Base-by-base conservation (phyloP, 2,329 filamentous ascomycete genomes). In the Xylaria arbuscula region DNA sequence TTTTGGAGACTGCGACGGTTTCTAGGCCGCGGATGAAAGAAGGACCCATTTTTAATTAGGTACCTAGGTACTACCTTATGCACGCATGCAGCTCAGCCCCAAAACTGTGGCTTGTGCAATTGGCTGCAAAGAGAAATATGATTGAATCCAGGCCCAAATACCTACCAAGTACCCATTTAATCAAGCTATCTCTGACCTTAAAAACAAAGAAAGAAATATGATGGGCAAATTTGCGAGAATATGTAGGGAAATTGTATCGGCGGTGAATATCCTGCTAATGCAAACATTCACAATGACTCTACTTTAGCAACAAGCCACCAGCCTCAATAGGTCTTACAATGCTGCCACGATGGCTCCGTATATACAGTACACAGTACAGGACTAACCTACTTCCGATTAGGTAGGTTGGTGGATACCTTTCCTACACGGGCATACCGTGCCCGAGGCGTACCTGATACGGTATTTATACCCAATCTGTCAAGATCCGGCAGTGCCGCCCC, bases 1-100 rank as follows among this genome's bases (percentile, higher is more conserved):
- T 36, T 63, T 70, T 47, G 48, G 55, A 59, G 57, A 45, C 9
- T 57, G 68, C 61, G 47, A 69, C 59, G 62, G 68, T 58, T 67
- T 64, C 64, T 32, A 64, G 61, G 67, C 64, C 67, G 64, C 67
- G 45, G 45, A 51, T 55, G 55, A 36, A 62, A 51, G 6, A 28
- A 2, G 32, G 56, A 62, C 28, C 62, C 62, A 66, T 57, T 19
- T 6, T 48, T 11, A 48, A 24, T 11, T 48, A 48, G 10, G 3
- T 4, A 19, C 42, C 42, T 22, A 40, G 36, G 13, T 40, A 40
- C 9, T 5, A 6, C 5, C 6, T 10, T 36, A 36, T 36, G 34
- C 10, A 36, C 34, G 34, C 40, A 19, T 22, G n/a, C 53, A 40
- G 17, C 53, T n/a, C 38, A 54, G 51, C 51, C 51, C 34, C 51